phyloP scores from a whole-genome alignment of 192 early-diverging fungal genomes.

The Podochytrium sp. region DNA sequence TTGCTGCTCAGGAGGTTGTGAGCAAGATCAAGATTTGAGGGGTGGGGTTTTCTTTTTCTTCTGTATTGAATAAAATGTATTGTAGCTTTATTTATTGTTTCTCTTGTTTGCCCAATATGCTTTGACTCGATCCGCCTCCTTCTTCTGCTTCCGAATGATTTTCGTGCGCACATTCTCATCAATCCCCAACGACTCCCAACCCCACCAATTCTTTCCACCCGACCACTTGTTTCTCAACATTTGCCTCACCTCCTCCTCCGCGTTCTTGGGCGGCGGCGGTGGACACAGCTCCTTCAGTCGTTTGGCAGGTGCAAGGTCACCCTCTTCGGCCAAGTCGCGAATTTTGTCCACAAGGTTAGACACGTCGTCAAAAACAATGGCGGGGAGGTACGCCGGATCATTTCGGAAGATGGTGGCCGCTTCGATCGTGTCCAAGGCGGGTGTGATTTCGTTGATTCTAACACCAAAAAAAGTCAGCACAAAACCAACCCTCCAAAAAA shows the following conservation, averaged over 20 bases:
- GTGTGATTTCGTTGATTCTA: constrained; percentile 32
- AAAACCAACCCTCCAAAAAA: not conserved
- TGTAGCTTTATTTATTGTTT: too few relatives aligned
- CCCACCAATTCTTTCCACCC: constrained; percentile 44
- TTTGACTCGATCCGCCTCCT: constrained; percentile 15
- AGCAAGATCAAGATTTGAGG: constrained; percentile 55
- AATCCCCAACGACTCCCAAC: constrained; percentile 47
- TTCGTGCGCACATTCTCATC: constrained; percentile 28
- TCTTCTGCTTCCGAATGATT: constrained; percentile 12
- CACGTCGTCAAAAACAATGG: constrained; percentile 37
- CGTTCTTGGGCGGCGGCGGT: constrained; percentile 31
- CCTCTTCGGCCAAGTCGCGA: constrained; percentile 41
- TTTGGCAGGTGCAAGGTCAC: constrained; percentile 34
- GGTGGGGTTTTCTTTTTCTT: too few relatives aligned
- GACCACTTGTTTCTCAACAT: constrained; percentile 37
- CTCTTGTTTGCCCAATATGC: constrained; percentile 1
- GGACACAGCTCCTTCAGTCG: constrained; percentile 43
- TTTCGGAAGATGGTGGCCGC: constrained; percentile 39
- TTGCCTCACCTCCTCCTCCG: constrained; percentile 29
- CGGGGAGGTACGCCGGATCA: constrained; percentile 43
- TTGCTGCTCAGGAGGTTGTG: constrained; percentile 81
- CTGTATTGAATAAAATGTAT: constrained; percentile 1
- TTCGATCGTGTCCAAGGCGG: constrained; percentile 42
- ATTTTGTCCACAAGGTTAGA: constrained; percentile 34
- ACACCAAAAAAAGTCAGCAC: not conserved